Percentiles rank a stretch among this genome's conserved stretches.
phyloP scores from a whole-genome alignment of 1,284 basidiomycete genomes.

The Phylloboletellus chloephorus region DNA sequence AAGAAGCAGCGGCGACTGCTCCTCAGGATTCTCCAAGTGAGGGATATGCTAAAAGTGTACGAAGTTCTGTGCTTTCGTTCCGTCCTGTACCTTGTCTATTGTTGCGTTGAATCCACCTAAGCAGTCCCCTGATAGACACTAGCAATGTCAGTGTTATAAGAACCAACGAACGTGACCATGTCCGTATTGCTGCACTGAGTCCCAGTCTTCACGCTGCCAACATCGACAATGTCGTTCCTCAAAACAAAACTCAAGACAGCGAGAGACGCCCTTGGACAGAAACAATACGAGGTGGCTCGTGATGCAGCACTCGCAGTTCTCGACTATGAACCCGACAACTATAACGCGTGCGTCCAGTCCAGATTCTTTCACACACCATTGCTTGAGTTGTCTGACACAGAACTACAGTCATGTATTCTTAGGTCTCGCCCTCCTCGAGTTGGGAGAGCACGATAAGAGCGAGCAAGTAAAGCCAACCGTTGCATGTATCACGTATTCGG shows the following conservation, averaged over 20 bases:
- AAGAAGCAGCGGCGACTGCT: neutral
- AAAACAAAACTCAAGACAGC: slow-evolving; percentile 80
- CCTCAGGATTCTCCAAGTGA: no score
- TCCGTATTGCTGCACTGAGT: no score
- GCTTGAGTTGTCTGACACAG: slow-evolving; percentile 6
- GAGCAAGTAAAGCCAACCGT: slow-evolving; percentile 72
- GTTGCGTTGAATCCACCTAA: no score
- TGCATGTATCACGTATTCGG: slow-evolving; percentile 2
- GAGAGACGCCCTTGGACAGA: slow-evolving; percentile 68
- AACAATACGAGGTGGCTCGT: slow-evolving; percentile 69
- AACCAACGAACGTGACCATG: no score
- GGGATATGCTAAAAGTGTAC: no score
- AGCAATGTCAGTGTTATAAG: no score
- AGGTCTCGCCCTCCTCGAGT: slow-evolving; percentile 69
- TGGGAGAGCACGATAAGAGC: slow-evolving; percentile 65
- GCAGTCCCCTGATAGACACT: no score
- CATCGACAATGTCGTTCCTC: slow-evolving; percentile 36
- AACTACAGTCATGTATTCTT: slow-evolving; percentile 71
- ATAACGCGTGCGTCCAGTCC: slow-evolving; percentile 62
- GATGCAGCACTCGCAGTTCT: slow-evolving; percentile 60
- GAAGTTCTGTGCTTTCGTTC: neutral
- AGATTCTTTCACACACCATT: neutral
- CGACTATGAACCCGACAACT: slow-evolving; percentile 72
- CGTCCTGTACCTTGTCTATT: slow-evolving; percentile 7
- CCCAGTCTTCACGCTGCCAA: no score